Conservation (phyloP, 2,329 filamentous ascomycete species). For the Verticillium nubilum region DNA sequence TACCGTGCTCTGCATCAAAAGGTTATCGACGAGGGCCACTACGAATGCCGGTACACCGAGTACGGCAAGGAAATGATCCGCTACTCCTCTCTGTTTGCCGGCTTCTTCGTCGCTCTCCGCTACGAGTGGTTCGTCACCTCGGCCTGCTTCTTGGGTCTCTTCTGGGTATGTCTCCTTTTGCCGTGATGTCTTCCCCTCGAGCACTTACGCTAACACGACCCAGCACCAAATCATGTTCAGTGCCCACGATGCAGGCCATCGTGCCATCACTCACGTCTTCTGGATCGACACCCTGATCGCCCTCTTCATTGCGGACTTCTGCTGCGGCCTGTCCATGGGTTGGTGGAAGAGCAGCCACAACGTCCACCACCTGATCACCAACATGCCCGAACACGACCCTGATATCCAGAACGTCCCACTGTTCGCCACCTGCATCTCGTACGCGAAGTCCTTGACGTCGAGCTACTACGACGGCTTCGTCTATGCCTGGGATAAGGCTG, state of each 20-base stretch:
- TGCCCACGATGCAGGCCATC: constrained; percentile 60
- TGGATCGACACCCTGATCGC: constrained; percentile 53
- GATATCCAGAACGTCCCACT: constrained; percentile 64
- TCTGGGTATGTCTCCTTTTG: constrained; percentile 42
- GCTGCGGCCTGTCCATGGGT: constrained; percentile 59
- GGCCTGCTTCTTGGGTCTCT: constrained; percentile 53
- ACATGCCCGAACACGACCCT: constrained; percentile 55
- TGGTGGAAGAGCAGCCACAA: constrained; percentile 70
- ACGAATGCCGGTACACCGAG: constrained; percentile 51
- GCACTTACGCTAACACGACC: constrained; percentile 9
- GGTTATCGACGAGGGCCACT: constrained; percentile 49
- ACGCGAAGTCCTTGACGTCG: constrained; percentile 58
- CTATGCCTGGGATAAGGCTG: constrained; percentile 57
- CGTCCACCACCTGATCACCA: constrained; percentile 62
- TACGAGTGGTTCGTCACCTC: constrained; percentile 52
- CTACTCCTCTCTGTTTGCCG: constrained; percentile 43
- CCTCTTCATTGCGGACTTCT: constrained; percentile 59
- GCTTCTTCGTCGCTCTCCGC: constrained; percentile 39
- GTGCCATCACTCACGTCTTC: constrained; percentile 57
- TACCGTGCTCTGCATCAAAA: constrained; percentile 52
- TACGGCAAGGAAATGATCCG: constrained; percentile 55
- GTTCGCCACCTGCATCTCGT: constrained; percentile 61
- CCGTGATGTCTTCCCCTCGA: not conserved
- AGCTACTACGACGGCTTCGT: constrained; percentile 58
- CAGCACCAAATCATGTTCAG: constrained; percentile 66